Evolutionary conservation across 73 alveolate species (phyloP), one percentile per base, ranked within the genome.

Genomic region (Paramecium pentaurelia): DNA sequence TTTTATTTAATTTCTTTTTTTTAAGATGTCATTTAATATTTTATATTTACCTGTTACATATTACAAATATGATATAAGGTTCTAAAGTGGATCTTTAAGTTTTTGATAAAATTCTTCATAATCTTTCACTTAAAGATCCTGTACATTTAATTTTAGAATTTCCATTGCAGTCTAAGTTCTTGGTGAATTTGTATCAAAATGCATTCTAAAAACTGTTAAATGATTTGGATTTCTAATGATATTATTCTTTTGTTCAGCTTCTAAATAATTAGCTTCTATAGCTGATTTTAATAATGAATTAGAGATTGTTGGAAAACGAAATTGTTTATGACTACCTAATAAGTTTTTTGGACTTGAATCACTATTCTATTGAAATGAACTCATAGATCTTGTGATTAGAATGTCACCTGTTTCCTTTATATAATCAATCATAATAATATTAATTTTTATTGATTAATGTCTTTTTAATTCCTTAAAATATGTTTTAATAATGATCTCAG

Each of bases 371-470:
- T 64, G 8, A 64, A 64, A 64, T 9, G 84, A 64, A 64, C 84
- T 64, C 84, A 64, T 64, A 4, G 84, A 64, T 7, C 47, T 25
- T 64, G 84, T 64, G 22, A 64, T 64, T 1, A 64, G 42, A 25
- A 64, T 28, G 12, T 64, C 84, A 9, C 28, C 84, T 64, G 45
- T 28, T 64, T 64, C 84, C 12, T 64, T 64, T 64, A 64, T 34
- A 64, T 64, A 64, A 64, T 64, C 84, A 14, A 64, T 32, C 84
- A 64, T 64, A 54, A 54, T 54, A 54, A 54, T 64, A 32, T 64
- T 64, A 64, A 64, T 64, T 64, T 64, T 64, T 64, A 64, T 64
- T 64, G 84, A 64, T 64, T 32, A 54, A 64, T 64, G 84, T 28
- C 84, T 32, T 64, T 64, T 34, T 64, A 64, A 64, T 64, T 64